phyloP scores from a whole-genome alignment of 225 moss, liverwort and hornwort genomes.

The Sphagnum tenellum region DNA sequence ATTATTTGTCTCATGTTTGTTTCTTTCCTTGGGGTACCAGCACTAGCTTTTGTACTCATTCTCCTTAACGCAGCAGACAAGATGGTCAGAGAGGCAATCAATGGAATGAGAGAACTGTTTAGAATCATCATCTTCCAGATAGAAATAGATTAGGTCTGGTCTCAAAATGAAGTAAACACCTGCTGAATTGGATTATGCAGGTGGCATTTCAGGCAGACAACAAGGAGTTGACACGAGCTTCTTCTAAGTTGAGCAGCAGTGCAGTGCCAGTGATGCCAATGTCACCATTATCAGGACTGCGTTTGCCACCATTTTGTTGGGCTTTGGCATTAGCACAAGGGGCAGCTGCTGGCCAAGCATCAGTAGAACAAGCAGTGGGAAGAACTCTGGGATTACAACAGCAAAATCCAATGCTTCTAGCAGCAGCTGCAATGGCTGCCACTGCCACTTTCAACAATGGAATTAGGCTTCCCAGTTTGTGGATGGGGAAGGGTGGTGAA shows the following conservation, averaged over 20 bases:
- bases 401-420: conserved; percentile 23
- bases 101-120: neutral
- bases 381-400: conserved; percentile 9
- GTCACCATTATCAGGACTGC: conserved; percentile 17
- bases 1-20: neutral
- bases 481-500: too few relatives aligned
- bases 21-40: neutral
- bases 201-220: conserved; percentile 23
- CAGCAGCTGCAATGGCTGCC: conserved; percentile 18
- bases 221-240: conserved; percentile 9
- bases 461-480: too few relatives aligned
- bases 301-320: conserved; percentile 40
- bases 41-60: neutral
- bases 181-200: conserved; percentile 4
- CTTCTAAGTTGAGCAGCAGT: conserved; percentile 5
- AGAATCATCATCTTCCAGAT: neutral
- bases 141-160: neutral
- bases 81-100: too few relatives aligned
- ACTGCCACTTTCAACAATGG: neutral
- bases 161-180: too few relatives aligned
- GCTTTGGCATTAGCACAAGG: conserved; percentile 43
- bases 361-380: conserved; percentile 16
- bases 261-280: conserved; percentile 5
- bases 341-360: conserved; percentile 27
- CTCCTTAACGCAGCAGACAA: too few relatives aligned